phyloP scores from a whole-genome alignment of 169 alveolate species.

The Plasmodium blacklocki region DNA sequence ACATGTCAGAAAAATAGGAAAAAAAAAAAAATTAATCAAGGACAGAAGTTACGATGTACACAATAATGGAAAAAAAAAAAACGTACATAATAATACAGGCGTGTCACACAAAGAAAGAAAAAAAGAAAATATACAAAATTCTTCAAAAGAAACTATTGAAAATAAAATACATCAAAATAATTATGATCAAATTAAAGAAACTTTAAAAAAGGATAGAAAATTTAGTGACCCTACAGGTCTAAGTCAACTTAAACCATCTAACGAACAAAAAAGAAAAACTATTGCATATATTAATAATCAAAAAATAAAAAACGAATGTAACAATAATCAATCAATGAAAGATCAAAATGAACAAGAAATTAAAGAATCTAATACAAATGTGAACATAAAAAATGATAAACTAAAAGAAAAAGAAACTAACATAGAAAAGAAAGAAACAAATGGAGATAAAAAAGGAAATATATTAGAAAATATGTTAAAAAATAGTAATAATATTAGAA shows the following conservation, averaged over 20 bases:
- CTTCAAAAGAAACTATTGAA: background rate
- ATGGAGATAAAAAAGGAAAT: background rate
- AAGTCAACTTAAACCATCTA: no score
- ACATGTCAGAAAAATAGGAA: constrained; percentile 4
- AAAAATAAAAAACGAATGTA: constrained; percentile 1
- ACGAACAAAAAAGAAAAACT: background rate
- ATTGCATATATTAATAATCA: background rate
- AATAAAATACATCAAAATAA: background rate
- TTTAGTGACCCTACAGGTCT: background rate
- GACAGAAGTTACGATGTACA: background rate
- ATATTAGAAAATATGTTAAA: background rate
- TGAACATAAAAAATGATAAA: background rate
- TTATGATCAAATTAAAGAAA: background rate
- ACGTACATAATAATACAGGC: background rate
- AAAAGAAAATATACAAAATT: background rate
- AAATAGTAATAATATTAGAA: background rate
- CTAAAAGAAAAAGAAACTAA: background rate
- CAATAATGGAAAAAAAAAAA: background rate
- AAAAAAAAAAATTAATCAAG: background rate
- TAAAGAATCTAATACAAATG: background rate
- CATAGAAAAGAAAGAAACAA: background rate
- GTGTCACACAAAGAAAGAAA: background rate
- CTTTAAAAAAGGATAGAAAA: background rate
- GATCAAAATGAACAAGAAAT: background rate
- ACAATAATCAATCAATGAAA: background rate